Conservation (phyloP, 257 asterid species). For the Petunia secreta region DNA sequence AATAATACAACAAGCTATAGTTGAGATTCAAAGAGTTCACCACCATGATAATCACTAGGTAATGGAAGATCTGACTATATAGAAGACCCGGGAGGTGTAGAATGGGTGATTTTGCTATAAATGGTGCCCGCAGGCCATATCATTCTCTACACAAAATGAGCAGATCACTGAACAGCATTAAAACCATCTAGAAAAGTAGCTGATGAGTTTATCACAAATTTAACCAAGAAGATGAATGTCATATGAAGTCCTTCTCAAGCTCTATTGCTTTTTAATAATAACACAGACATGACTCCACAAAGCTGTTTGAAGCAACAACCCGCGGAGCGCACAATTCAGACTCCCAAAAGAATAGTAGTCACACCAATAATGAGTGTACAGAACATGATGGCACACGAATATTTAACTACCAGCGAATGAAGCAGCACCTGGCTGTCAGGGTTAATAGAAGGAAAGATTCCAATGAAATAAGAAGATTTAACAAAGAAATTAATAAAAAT, state of each 20-base stretch:
- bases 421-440: neutral
- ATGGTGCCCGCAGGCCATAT: conserved; percentile 16
- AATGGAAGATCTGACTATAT: neutral
- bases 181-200: neutral
- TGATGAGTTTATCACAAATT: conserved; percentile 5
- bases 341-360: conserved; percentile 28
- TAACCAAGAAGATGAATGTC: neutral
- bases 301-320: neutral
- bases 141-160: conserved; percentile 8
- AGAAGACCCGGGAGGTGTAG: neutral
- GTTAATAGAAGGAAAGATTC: neutral
- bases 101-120: conserved; percentile 2
- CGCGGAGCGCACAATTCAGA: conserved; percentile 7
- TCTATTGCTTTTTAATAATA: neutral
- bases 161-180: neutral
- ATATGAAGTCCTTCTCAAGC: neutral
- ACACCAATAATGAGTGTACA: neutral
- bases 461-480: neutral
- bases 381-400: neutral
- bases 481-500: neutral
- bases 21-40: conserved; percentile 17
- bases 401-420: neutral
- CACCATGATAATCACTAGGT: conserved; percentile 7
- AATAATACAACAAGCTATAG: conserved; percentile 8
- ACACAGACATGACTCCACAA: conserved; percentile 11